Percentiles rank a stretch among this genome's conserved stretches.
Evolutionary conservation across 2,329 filamentous ascomycete genomes (phyloP).

Genomic region (Aschersonia sp.): DNA sequence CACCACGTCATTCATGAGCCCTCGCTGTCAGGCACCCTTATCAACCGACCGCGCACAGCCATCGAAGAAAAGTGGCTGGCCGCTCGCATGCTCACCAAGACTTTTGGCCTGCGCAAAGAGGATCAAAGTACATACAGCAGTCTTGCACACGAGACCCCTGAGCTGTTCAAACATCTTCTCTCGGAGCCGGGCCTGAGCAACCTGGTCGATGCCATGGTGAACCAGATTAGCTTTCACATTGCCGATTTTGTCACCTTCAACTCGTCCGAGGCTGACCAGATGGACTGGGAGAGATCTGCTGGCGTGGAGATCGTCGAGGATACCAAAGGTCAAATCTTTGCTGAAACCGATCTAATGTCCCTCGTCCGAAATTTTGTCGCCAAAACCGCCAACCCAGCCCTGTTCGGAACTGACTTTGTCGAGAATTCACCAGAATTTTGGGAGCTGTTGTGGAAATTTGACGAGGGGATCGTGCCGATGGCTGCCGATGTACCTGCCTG

Average conservation of each 20-base stretch:
- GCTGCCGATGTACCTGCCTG: conserved; percentile 16
- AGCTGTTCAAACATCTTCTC: conserved; percentile 12
- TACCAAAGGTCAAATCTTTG: conserved; percentile 10
- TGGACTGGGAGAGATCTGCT: conserved; percentile 21
- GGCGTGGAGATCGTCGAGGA: conserved; percentile 16
- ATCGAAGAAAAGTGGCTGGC: conserved; percentile 11
- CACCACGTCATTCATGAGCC: conserved; percentile 21
- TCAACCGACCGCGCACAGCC: conserved; percentile 13
- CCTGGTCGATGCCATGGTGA: conserved; percentile 6
- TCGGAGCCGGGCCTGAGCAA: conserved; percentile 12
- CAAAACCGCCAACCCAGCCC: conserved; percentile 16
- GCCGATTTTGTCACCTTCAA: conserved; percentile 24
- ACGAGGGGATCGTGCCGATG: conserved; percentile 17
- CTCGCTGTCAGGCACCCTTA: conserved; percentile 12
- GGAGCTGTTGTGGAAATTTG: conserved; percentile 21
- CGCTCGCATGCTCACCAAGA: conserved; percentile 13
- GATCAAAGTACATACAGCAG: conserved; percentile 16
- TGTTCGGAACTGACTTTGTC: conserved; percentile 26
- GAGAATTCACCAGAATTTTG: conserved; percentile 24
- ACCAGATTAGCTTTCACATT: conserved; percentile 14
- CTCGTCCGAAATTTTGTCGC: conserved; percentile 21
- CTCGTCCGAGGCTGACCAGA: conserved; percentile 19
- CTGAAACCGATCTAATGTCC: conserved; percentile 19
- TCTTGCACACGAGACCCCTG: conserved; percentile 13
- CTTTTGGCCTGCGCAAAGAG: conserved; percentile 17